Evolutionary conservation across 805 yeast species (phyloP).

Genomic region (Candida maris): DNA sequence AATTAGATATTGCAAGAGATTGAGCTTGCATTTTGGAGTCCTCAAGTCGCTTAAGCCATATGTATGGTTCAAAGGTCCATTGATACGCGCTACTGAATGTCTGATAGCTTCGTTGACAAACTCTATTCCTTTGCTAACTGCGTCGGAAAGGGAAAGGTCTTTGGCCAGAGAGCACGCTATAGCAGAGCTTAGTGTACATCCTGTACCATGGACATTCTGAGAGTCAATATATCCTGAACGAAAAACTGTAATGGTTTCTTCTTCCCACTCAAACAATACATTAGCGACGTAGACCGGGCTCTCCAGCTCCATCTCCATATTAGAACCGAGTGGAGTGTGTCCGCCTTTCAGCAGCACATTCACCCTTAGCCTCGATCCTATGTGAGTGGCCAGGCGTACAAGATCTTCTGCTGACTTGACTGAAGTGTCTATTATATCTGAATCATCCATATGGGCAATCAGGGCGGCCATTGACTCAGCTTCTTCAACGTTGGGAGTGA

Average conservation of each 20-base stretch:
- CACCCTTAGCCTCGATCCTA: conserved; percentile 35
- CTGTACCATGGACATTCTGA: conserved; percentile 79
- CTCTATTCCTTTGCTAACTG: conserved; percentile 56
- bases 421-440: conserved; percentile 2
- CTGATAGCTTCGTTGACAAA: conserved; percentile 66
- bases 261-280: conserved; percentile 29
- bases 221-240: conserved; percentile 46
- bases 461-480: conserved; percentile 18
- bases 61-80: conserved; percentile 77
- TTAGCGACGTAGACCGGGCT: conserved; percentile 20
- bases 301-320: conserved; percentile 15
- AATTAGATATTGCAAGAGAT: conserved; percentile 42
- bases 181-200: conserved; percentile 81
- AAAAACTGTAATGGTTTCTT: conserved; percentile 38
- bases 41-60: conserved; percentile 27
- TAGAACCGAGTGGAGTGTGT: conserved; percentile 51
- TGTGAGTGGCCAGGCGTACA: conserved; percentile 39
- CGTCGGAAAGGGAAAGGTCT: conserved; percentile 40
- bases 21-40: conserved; percentile 6
- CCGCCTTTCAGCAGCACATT: conserved; percentile 85
- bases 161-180: conserved; percentile 72
- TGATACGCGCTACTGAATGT: conserved; percentile 35
- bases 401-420: conserved; percentile 14
- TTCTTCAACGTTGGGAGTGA: conserved; percentile 81
- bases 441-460: conserved; percentile 24